A percentile compares a stretch with the other conserved stretches of the same genome.
phyloP scores from a whole-genome alignment of 2,329 filamentous ascomycete genomes.

The Chalaropsis thielavioides region DNA sequence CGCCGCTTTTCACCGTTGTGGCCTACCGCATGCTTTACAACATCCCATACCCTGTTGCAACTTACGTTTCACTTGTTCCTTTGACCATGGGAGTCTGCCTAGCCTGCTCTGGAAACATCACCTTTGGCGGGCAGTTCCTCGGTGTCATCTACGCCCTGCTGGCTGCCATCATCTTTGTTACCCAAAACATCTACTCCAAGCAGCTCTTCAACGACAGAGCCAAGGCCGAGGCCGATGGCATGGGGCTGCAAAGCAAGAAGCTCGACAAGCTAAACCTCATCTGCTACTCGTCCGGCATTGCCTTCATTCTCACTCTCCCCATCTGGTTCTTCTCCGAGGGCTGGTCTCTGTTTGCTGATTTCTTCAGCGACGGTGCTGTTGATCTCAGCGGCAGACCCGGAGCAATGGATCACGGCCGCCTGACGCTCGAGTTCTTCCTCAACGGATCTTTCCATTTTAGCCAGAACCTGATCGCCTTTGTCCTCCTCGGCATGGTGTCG shows the following conservation, averaged over 20 bases:
- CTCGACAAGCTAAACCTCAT: slow-evolving; percentile 93
- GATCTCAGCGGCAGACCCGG: slow-evolving; percentile 44
- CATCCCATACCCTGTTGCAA: slow-evolving; percentile 73
- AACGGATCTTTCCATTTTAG: slow-evolving; percentile 95
- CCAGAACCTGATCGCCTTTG: slow-evolving; percentile 89
- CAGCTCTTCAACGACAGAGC: slow-evolving; percentile 92
- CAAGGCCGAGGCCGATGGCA: slow-evolving; percentile 61
- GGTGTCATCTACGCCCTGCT: slow-evolving; percentile 81
- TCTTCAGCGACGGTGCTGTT: slow-evolving; percentile 67
- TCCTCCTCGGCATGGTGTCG: slow-evolving; percentile 81
- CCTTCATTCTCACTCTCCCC: slow-evolving; percentile 73
- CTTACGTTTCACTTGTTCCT: slow-evolving; percentile 79
- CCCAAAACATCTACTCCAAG: slow-evolving; percentile 97
- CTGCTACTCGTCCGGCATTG: slow-evolving; percentile 90
- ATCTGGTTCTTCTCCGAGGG: slow-evolving; percentile 93
- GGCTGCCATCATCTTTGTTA: slow-evolving; percentile 89
- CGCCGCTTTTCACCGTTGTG: slow-evolving; percentile 84
- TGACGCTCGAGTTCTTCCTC: slow-evolving; percentile 79
- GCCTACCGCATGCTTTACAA: slow-evolving; percentile 83
- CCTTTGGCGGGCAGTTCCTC: slow-evolving; percentile 70
- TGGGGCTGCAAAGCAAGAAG: slow-evolving; percentile 51
- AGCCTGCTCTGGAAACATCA: slow-evolving; percentile 71
- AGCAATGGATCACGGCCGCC: slow-evolving; percentile 59
- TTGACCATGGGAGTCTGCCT: slow-evolving; percentile 90
- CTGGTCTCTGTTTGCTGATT: slow-evolving; percentile 58